Base-by-base conservation (phyloP, 176 grass and related monocot species). In the Triticum timopheevii region DNA sequence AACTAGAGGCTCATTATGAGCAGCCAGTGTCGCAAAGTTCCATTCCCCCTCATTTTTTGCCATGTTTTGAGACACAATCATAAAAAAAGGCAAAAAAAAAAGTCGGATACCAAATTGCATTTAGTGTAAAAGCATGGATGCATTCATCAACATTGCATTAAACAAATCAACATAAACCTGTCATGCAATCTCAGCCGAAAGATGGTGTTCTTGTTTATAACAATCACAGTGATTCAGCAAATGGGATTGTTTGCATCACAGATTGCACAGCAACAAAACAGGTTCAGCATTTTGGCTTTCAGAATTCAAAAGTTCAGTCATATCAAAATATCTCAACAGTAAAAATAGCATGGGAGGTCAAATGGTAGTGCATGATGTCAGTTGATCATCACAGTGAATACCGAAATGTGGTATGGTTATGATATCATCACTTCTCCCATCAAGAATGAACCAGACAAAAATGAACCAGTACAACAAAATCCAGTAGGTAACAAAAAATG, bases 281-380 rank as follows among this genome's bases (percentile, higher is more conserved):
- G 33, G 19, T 5, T 6, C 20, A 8, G 20, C 10, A 28, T 16
- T 39, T 54, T 2, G 0, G 56, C 7, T 59, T 22, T 17, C 19
- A 59, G 56, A 59, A 59, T 20, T 22, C 20, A 72, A 31, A 83
- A 62, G 7, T 22, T 20, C 1, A 10, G 7, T 20, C 7, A 19
- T 0, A 7, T 74, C 6, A 44, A 15, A n/a, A 10, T n/a, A 20
- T 35, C 6, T 22, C 56, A 22, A 59, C 15, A 54, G 4, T 50
- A 22, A 69, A 68, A 35, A 19, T 45, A 47, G 22, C n/a, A 20
- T 2, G 13, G 58, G 86, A 86, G 87, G 86, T 92, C 90, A 92
- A 86, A 92, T 92, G 90, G 90, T 92, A 89, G 86, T 92, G 83
- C 90, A 89, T 89, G 83, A 61, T 73, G 11, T 78, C 56, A 61